Base-by-base conservation (phyloP, 1,284 basidiomycete species). In the Marasmius oreades region DNA sequence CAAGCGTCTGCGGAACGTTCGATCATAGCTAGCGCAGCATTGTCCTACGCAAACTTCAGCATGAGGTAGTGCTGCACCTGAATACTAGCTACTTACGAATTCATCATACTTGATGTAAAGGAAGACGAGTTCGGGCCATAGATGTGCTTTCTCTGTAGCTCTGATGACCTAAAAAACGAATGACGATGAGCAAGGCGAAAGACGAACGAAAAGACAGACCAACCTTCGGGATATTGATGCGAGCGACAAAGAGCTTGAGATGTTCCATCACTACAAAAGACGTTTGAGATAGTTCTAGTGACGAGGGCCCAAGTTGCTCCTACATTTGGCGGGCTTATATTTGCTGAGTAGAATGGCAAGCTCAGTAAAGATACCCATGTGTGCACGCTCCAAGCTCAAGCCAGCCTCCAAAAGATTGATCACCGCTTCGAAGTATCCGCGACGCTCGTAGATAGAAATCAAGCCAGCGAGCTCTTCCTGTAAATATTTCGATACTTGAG, bases 91-190 rank as follows among this genome's bases (percentile, higher is more conserved):
- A 59, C 88, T 67, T 62, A 90, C 90, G 67, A 88, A 93, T 80
- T 94, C 90, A 69, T 97, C 96, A 68, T 99, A 99, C 75, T 97
- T 97, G 77, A 98, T 89, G 75, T 98, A 98, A 53, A 98, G 77
- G 84, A 95, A 99, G 47, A 99, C 96, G 18, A 98, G 84, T 70
- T 99, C 97, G n/a, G 94, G 88, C 96, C 97, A 99, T 55, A 99
- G 85, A 65, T 99, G 96, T n/a, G 93, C 94, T 67, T 91, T 90
- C 74, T 98, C 94, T 5, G 94, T 85, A 11, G 93, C 93, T 74
- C 90, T 92, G 78, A 99, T 95, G 67, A 98, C 94, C 81, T 91
- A 72, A 4, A 31, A 31, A 10, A 5, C 28, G 28, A 31, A 31
- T 36, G 11, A 5, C 20, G 12, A 22, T 37, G 20, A n/a, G 1